Evolutionary conservation across 768 basidiomycete genomes (phyloP), one percentile per base, ranked within the genome.

Genomic region (Rickenella mellea): DNA sequence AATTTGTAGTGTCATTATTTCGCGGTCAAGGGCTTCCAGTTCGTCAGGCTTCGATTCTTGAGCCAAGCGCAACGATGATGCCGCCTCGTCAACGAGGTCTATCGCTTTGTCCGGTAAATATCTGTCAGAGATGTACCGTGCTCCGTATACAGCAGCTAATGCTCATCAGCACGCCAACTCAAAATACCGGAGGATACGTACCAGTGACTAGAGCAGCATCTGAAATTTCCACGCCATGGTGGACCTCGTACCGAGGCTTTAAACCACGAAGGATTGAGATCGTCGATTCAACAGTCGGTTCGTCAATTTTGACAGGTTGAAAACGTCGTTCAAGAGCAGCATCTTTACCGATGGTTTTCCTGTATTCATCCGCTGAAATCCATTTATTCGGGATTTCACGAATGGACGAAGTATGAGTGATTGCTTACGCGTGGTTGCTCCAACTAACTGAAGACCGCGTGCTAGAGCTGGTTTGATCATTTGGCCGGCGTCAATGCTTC

Each of bases 391-490:
- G 6, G 2, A 12, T 14, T 10, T n/a, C 9, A 8, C 5, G 2
- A 8, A 21, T 6, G 26, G 37, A 44, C 6, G 31, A 36, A 25
- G 39, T 26, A 39, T 14, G 26, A 22, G 27, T 25, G 30, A 2
- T 17, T 4, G 68, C 80, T 45, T 59, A 86, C 85, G 78, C 5
- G 91, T 93, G 0, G 90, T 94, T 0, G 91, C 91, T 15, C 91
- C 90, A 5, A 94, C 86, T 2, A 93, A 76, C 54, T 87, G 84
- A 6, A 94, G 64, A 5, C 91, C 91, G 27, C 89, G 69, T 5
- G 90, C 91, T 1, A 93, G 69, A 0, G 90, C 85, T 24, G 89
- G 89, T 54, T 91, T 93, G 52, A 92, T 91, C 87, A 92, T 91
- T 52, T 88, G 82, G 0, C 89, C 89, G 1, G 86, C 91, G 51